Conservation (phyloP, 352 stramenopile genomes). For the Pythium brassicae region DNA sequence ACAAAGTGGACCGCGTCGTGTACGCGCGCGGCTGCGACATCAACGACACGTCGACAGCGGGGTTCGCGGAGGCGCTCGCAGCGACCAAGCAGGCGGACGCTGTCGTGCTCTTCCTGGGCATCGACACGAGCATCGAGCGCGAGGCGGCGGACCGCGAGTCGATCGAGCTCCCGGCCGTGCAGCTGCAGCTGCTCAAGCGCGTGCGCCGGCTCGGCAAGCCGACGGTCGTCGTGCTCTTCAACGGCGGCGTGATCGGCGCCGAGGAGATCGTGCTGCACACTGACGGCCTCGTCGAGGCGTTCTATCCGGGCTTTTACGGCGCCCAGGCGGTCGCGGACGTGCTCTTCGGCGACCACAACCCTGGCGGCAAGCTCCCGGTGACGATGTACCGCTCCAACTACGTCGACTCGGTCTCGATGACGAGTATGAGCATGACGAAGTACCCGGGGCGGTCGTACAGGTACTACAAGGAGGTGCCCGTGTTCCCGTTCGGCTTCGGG, state of each 20-base stretch:
- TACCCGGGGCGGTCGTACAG: constrained; percentile 89
- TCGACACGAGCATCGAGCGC: constrained; percentile 75
- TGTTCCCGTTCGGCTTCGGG: constrained; percentile 89
- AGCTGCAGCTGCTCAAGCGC: constrained; percentile 69
- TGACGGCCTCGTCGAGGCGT: constrained; percentile 68
- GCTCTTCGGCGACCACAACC: constrained; percentile 80
- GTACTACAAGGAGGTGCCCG: constrained; percentile 86
- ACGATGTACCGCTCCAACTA: constrained; percentile 87
- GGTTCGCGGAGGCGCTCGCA: constrained; percentile 46
- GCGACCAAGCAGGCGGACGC: constrained; percentile 33
- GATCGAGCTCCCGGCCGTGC: constrained; percentile 63
- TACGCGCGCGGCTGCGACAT: constrained; percentile 44
- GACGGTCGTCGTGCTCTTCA: constrained; percentile 84
- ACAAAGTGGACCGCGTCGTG: constrained; percentile 32
- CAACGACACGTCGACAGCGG: constrained; percentile 55
- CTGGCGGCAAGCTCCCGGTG: constrained; percentile 77
- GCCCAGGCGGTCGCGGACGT: constrained; percentile 75
- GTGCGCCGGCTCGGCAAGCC: constrained; percentile 55
- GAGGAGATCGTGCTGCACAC: constrained; percentile 69
- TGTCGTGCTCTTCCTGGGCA: constrained; percentile 79
- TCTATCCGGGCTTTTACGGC: constrained; percentile 83
- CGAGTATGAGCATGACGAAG: constrained; percentile 89
- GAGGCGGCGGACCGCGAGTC: constrained; percentile 73
- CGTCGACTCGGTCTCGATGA: constrained; percentile 68
- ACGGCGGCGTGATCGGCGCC: constrained; percentile 78